Evolutionary conservation across 1,284 basidiomycete genomes (phyloP), one percentile per base, ranked within the genome.

Genomic region (Stereum hirsutum): DNA sequence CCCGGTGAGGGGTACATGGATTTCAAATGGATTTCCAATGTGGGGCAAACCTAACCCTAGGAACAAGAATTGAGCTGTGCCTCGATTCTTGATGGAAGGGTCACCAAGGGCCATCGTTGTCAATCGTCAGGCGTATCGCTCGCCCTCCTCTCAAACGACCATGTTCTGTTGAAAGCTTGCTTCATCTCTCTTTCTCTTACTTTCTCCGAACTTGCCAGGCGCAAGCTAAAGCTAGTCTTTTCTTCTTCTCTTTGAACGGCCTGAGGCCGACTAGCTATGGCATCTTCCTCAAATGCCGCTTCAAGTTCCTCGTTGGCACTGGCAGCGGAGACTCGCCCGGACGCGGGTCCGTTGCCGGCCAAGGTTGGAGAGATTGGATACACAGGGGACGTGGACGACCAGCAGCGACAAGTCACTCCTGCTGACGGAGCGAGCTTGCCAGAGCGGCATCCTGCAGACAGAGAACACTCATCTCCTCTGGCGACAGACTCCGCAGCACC

Each of bases 281-380:
- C 54, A 27, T 51, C 52, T 39, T 41, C 54, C n/a, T 39, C 40
- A 43, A 31, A 45, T 28, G 40, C 38, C 43, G 52, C 55, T 44
- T 49, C 55, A 46, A 27, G 47, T n/a, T 42, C 46, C 24, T 31
- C 45, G 12, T 35, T 36, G 38, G 39, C 39, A 36, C 44, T 23
- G 46, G 47, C 46, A 26, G 52, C 50, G 43, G 48, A 50, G 44
- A 44, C 47, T 25, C 58, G 68, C 51, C 64, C 62, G 44, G 68
- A 80, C 65, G 77, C 78, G 54, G 78, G 65, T 36, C 78, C 78
- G 41, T 61, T 82, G 53, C 80, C 80, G 39, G 58, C 55, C 38
- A 83, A 83, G 58, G 68, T 70, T 34, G 81, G 81, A 32, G 81
- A 82, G 56, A 75, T 84, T 44, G 81, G 80, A 17, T 84, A 64